Conservation (phyloP, 2,329 filamentous ascomycete species). For the Colletotrichum phormii region DNA sequence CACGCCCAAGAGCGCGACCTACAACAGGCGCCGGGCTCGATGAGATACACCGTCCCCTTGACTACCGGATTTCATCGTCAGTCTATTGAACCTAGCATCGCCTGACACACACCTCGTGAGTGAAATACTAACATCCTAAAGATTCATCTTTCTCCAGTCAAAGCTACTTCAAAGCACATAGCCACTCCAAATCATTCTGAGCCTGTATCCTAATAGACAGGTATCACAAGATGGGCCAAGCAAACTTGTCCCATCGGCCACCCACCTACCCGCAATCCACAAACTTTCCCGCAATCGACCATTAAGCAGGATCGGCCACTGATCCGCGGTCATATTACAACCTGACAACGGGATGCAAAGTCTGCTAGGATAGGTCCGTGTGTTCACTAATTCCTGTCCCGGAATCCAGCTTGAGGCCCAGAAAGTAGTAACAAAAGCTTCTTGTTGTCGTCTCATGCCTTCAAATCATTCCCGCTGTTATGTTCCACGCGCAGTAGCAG, state of each 20-base stretch:
- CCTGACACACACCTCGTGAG: too few species aligned
- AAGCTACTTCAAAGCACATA: not conserved
- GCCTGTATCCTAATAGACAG: too few species aligned
- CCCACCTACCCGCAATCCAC: not conserved
- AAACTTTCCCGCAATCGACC: not conserved
- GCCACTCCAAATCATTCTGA: too few species aligned
- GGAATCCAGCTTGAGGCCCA: not conserved
- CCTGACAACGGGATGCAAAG: not conserved
- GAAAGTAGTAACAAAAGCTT: too few species aligned
- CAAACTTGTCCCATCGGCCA: not conserved
- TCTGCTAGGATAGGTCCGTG: too few species aligned
- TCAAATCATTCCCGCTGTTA: too few species aligned
- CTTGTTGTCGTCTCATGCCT: too few species aligned
- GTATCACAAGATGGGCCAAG: not conserved
- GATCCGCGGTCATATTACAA: not conserved
- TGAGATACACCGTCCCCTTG: not conserved
- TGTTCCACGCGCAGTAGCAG: too few species aligned
- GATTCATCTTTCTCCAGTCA: not conserved
- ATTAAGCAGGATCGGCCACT: too few species aligned
- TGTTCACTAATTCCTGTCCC: not conserved
- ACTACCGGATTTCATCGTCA: too few species aligned
- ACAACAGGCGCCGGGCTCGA: not conserved
- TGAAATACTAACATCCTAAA: too few species aligned
- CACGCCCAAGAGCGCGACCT: not conserved
- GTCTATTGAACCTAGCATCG: too few species aligned